A percentile compares a stretch with the other conserved stretches of the same genome.
Conservation (phyloP, 306 rosid species). For the Comarum palustre region DNA sequence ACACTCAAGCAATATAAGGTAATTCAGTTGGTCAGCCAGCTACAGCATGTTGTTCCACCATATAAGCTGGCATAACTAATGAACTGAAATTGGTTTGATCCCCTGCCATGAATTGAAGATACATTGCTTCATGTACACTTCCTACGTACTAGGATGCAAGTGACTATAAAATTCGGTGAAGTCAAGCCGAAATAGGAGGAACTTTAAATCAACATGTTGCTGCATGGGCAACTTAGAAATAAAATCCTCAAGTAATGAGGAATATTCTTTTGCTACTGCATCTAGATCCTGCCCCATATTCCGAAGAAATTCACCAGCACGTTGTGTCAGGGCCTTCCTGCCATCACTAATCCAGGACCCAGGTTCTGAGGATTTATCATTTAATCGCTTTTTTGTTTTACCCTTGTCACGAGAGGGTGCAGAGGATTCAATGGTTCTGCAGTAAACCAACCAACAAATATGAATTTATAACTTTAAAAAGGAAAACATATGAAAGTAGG, state of each 20-base stretch:
- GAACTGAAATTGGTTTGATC: conserved; percentile 30
- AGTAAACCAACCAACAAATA: conserved; percentile 24
- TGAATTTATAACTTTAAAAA: conserved; percentile 11
- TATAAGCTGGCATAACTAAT: conserved; percentile 30
- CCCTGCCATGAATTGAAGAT: conserved; percentile 18
- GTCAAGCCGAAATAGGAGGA: conserved; percentile 94
- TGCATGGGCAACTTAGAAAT: conserved; percentile 91
- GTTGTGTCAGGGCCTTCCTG: conserved; percentile 82
- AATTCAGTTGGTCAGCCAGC: conserved; percentile 42
- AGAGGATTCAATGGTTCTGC: conserved; percentile 69
- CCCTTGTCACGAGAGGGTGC: conserved; percentile 54
- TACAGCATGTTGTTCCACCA: conserved; percentile 31
- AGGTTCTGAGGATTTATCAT: conserved; percentile 43
- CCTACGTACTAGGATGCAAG: conserved; percentile 47
- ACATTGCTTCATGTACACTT: conserved; percentile 29
- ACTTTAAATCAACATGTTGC: conserved; percentile 92
- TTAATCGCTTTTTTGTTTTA: conserved; percentile 44
- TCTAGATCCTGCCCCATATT: conserved; percentile 77
- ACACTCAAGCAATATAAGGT: conserved; percentile 30
- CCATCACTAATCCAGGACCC: conserved; percentile 85
- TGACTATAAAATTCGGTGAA: conserved; percentile 84
- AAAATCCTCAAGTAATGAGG: conserved; percentile 79
- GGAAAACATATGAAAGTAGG: neutral
- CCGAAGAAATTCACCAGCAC: conserved; percentile 76
- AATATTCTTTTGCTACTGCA: conserved; percentile 73